Conservation (phyloP, 2,329 filamentous ascomycete genomes). For the Apiospora hydei region DNA sequence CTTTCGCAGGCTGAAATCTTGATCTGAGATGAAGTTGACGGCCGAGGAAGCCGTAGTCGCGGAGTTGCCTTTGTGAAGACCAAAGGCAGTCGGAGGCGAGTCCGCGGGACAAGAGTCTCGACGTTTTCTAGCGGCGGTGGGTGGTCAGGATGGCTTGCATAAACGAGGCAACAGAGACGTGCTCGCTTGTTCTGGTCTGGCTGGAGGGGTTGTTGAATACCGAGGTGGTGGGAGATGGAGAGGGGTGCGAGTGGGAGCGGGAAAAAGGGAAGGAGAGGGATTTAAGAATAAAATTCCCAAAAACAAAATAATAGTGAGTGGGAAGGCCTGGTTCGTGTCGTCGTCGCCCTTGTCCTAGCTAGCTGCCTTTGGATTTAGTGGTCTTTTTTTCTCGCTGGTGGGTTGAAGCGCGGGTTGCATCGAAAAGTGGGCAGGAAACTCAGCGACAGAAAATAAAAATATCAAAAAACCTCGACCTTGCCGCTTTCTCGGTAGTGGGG, state of each 20-base stretch:
- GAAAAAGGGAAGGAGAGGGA: conserved; percentile 7
- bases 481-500: conserved; percentile 4
- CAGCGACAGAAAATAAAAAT: conserved; percentile 8
- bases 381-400: conserved; percentile 11
- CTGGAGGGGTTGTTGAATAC: conserved; percentile 7
- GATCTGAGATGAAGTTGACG: conserved; percentile 69
- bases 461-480: conserved; percentile 15
- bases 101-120: background rate
- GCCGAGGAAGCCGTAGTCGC: conserved; percentile 69
- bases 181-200: conserved; percentile 3
- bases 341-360: conserved; percentile 16
- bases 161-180: background rate
- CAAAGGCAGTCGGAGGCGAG: conserved; percentile 61
- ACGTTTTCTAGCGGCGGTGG: conserved; percentile 6
- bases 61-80: conserved; percentile 69
- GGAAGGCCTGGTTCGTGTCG: background rate
- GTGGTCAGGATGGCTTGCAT: background rate
- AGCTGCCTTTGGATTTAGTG: conserved; percentile 17
- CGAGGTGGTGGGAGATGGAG: background rate
- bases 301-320: background rate
- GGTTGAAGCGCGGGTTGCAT: conserved; percentile 16
- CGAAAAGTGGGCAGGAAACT: background rate
- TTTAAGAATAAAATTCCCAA: conserved; percentile 5
- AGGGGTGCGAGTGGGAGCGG: background rate
- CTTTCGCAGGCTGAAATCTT: conserved; percentile 74